Base-by-base conservation (phyloP, 2,329 filamentous ascomycete species). In the Xylariaceae sp. region DNA sequence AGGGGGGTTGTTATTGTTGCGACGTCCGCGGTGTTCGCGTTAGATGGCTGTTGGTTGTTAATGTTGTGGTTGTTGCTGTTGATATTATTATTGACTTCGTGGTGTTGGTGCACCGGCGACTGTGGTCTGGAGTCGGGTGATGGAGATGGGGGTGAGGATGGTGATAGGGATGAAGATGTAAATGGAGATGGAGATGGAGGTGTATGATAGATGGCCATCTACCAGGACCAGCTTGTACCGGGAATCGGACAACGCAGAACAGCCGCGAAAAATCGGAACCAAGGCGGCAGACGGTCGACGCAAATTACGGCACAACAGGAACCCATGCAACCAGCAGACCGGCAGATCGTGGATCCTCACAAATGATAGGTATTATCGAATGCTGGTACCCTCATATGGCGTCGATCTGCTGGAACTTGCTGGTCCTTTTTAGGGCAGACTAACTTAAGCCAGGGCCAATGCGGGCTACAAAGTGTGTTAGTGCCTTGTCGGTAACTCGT, bases 191-290 rank as follows among this genome's bases (percentile, higher is more conserved):
- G 26, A 49, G 57, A 45, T n/a, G 43, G 43, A 36, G 41, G 36
- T 48, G 55, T 44, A 21, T 45, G 55, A 55, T 53, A 51, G 45
- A 56, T 48, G 49, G 59, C 61, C 59, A 63, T 63, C 59, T 55
- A 63, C 58, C 52, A 53, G 37, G 53, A 63, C 58, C 52, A 53
- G 39, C 56, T 22, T 26, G 41, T 43, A 29, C 21, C 52, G 53
- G 42, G 36, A 29, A 53, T 52, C 42, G 53, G 47, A 46, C 4
- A 42, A 52, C 39, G 42, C 43, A 54, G 51, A 51, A 36, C 44
- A 52, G 45, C 42, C 37, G 54, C 54, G 36, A 32, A 43, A 43
- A 54, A 36, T 53, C 47, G 52, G 49, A 29, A 47, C 46, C 40
- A 42, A 22, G 41, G 55, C 48, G 51, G 48, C 54, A 39, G 26